A percentile compares a stretch with the other conserved stretches of the same genome.
Conservation (phyloP, 306 rosid genomes). For the Gastrolobium villosum region DNA sequence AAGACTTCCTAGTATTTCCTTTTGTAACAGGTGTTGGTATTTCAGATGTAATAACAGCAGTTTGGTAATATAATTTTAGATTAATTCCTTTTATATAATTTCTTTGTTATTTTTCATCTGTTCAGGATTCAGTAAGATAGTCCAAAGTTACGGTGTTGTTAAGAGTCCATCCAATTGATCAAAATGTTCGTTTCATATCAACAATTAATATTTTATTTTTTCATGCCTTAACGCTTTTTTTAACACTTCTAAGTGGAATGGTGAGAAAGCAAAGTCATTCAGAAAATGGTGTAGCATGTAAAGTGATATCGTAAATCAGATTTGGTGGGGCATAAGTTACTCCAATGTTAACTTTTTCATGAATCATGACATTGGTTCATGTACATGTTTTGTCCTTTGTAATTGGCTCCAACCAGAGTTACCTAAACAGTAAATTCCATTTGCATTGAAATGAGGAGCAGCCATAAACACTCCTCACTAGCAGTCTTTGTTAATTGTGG, state of each 20-base stretch:
- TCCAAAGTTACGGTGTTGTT: background rate
- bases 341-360: background rate
- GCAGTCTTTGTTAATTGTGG: no score
- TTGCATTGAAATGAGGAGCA: no score
- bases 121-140: background rate
- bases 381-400: background rate
- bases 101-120: background rate
- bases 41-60: no score
- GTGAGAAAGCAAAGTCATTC: background rate
- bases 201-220: background rate
- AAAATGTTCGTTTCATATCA: background rate
- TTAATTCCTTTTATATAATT: no score
- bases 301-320: background rate
- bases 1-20: no score
- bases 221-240: background rate
- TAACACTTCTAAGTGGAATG: background rate
- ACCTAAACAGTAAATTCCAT: no score
- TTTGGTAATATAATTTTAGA: no score
- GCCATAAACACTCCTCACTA: no score
- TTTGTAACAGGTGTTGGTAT: no score
- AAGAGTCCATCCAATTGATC: background rate
- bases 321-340: background rate
- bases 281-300: background rate
- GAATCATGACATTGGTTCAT: background rate
- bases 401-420: background rate